Evolutionary conservation across 1,284 basidiomycete species (phyloP).

Genomic region (Rhodotorula sp.): DNA sequence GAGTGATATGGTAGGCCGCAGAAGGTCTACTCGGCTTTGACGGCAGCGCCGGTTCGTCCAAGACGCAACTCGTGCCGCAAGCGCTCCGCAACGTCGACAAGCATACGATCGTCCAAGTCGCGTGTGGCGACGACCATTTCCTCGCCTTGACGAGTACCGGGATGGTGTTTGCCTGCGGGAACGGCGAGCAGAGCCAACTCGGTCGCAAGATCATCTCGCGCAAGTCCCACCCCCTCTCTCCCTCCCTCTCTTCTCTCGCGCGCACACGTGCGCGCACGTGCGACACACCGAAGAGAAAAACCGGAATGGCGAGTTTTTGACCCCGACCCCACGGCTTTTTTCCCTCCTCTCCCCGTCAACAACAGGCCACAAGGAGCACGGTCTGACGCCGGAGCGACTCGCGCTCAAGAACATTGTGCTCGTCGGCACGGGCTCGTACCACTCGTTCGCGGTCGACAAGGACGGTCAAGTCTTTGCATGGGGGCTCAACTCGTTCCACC

Average conservation of each 20-base stretch:
- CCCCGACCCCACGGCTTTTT: no score
- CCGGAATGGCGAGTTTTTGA: not conserved
- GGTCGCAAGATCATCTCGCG: constrained; percentile 63
- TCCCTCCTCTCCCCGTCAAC: no score
- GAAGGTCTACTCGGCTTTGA: constrained; percentile 87
- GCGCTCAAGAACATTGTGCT: constrained; percentile 71
- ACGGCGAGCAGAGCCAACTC: constrained; percentile 61
- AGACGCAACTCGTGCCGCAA: constrained; percentile 53
- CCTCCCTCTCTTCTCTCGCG: not conserved
- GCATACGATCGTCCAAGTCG: constrained; percentile 68
- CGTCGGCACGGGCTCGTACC: constrained; percentile 76
- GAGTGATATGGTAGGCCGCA: constrained; percentile 53
- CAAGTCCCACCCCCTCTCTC: not conserved
- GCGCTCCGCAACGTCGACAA: constrained; percentile 51
- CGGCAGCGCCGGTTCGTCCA: constrained; percentile 54
- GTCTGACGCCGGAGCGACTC: constrained; percentile 76
- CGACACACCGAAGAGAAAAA: not conserved
- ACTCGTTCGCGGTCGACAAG: constrained; percentile 85
- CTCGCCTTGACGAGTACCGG: constrained; percentile 81
- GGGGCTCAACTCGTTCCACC: constrained; percentile 80
- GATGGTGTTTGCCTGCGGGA: constrained; percentile 73
- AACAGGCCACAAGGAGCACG: constrained; percentile 70
- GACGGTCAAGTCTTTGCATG: constrained; percentile 81
- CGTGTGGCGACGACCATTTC: constrained; percentile 81
- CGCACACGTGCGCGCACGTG: no score